Evolutionary conservation across 768 basidiomycete genomes (phyloP).

Genomic region (Auricularia auricula-judae): DNA sequence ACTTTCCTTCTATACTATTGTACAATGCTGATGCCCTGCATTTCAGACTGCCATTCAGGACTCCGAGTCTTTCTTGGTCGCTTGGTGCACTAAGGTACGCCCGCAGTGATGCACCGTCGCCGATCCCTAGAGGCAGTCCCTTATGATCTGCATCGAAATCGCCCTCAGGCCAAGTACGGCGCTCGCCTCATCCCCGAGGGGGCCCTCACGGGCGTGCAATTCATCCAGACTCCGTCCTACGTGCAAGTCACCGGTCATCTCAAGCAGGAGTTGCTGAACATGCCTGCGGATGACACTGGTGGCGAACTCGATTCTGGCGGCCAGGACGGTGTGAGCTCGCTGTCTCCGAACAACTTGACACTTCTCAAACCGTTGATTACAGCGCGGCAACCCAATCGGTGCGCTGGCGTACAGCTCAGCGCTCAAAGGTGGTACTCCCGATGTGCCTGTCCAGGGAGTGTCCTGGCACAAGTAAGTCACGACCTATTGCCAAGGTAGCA

Average conservation of each 20-base stretch:
- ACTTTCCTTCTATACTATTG: no score
- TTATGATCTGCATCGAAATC: not conserved
- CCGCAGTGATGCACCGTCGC: not conserved
- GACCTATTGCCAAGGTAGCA: not conserved
- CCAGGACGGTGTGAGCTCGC: slow-evolving; percentile 18
- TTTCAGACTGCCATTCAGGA: slow-evolving; percentile 56
- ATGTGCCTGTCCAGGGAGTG: slow-evolving; percentile 11
- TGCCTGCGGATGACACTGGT: slow-evolving; percentile 45
- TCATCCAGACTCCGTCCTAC: slow-evolving; percentile 33
- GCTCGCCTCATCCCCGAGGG: slow-evolving; percentile 64
- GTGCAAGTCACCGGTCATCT: slow-evolving; percentile 51
- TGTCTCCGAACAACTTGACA: not conserved
- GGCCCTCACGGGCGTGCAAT: slow-evolving; percentile 54
- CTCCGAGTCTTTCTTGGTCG: slow-evolving; percentile 59
- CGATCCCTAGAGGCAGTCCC: not conserved
- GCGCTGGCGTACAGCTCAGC: slow-evolving; percentile 40
- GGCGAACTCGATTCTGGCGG: slow-evolving; percentile 58
- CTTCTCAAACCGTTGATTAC: slow-evolving; percentile 1
- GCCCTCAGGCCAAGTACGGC: slow-evolving; percentile 50
- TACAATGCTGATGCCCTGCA: not conserved
- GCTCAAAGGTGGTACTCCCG: slow-evolving; percentile 41
- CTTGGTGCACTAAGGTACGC: slow-evolving; percentile 40
- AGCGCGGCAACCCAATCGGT: slow-evolving; percentile 77
- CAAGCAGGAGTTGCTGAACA: slow-evolving; percentile 48
- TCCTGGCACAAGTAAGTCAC: slow-evolving; percentile 49